phyloP scores from a whole-genome alignment of 2,329 filamentous ascomycete species.

The Chalara sp. region DNA sequence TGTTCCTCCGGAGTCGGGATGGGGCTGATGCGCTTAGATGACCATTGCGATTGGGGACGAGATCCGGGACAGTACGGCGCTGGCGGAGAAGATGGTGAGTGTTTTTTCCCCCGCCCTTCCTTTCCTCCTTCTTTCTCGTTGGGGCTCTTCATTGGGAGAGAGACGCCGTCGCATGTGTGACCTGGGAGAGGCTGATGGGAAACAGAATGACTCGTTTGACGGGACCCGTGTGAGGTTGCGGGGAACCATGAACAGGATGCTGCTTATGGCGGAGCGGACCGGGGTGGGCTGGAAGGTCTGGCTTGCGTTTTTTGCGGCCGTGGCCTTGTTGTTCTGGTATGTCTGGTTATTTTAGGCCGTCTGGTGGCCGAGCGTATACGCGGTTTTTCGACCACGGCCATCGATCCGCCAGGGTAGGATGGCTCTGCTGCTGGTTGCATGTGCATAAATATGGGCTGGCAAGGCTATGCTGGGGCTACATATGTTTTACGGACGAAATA shows the following conservation, averaged over 20 bases:
- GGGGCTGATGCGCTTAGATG: constrained; percentile 48
- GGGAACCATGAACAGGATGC: constrained; percentile 95
- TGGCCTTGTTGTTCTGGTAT: constrained; percentile 79
- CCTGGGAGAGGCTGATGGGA: not conserved
- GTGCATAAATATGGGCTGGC: too few relatives aligned
- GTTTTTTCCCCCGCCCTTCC: too few relatives aligned
- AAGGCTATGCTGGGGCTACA: too few relatives aligned
- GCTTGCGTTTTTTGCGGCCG: constrained; percentile 80
- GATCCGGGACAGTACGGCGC: constrained; percentile 80
- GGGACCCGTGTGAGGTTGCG: constrained; percentile 71
- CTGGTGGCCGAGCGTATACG: too few relatives aligned
- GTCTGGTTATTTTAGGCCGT: constrained; percentile 74
- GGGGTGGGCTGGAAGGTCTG: constrained; percentile 96
- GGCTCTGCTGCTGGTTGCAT: too few relatives aligned
- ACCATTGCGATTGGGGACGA: constrained; percentile 91
- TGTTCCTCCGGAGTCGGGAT: not conserved
- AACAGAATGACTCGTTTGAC: constrained; percentile 82
- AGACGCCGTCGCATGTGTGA: not conserved
- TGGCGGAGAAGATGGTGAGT: constrained; percentile 77
- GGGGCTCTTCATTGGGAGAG: too few relatives aligned
- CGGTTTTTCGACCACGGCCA: too few relatives aligned
- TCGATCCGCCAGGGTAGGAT: too few relatives aligned
- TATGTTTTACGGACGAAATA: too few relatives aligned
- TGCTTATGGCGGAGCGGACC: constrained; percentile 88
- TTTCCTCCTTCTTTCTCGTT: not conserved